Evolutionary conservation across 2,329 filamentous ascomycete genomes (phyloP).

Genomic region (Akanthomyces uredinophilus): DNA sequence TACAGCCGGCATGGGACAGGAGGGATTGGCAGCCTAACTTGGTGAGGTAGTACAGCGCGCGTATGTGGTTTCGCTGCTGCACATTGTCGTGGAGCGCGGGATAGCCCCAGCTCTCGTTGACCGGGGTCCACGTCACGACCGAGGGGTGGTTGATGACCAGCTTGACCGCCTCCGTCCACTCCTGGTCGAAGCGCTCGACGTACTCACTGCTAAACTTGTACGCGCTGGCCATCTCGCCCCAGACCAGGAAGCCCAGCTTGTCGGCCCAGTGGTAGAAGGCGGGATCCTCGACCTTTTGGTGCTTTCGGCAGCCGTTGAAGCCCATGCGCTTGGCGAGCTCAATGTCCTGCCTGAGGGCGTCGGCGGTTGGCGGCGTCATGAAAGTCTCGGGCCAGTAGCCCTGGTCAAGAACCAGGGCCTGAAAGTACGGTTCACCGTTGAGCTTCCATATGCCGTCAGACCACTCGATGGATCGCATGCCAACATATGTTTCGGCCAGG

Average conservation of each 20-base stretch:
- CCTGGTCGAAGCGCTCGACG: slow-evolving; percentile 54
- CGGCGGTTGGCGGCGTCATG: slow-evolving; percentile 49
- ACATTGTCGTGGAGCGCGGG: slow-evolving; percentile 49
- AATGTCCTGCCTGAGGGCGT: slow-evolving; percentile 47
- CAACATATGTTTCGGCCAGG: slow-evolving; percentile 53
- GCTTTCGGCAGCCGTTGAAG: slow-evolving; percentile 60
- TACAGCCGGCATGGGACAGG: no score
- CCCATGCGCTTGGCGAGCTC: slow-evolving; percentile 54
- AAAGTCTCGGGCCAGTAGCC: slow-evolving; percentile 59
- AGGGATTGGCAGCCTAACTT: slow-evolving; percentile 42
- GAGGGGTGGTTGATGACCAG: slow-evolving; percentile 62
- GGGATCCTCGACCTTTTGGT: slow-evolving; percentile 60
- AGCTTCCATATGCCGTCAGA: slow-evolving; percentile 54
- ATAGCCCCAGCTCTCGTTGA: slow-evolving; percentile 62
- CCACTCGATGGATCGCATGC: slow-evolving; percentile 59
- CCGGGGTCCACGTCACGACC: slow-evolving; percentile 61
- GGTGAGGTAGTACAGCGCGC: slow-evolving; percentile 58
- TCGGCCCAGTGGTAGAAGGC: slow-evolving; percentile 58
- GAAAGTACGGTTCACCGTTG: slow-evolving; percentile 55
- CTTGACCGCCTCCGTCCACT: slow-evolving; percentile 59
- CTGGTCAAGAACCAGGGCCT: slow-evolving; percentile 55
- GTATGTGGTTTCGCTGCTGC: slow-evolving; percentile 59
- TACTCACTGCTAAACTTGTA: slow-evolving; percentile 58
- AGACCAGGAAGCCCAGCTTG: slow-evolving; percentile 55
- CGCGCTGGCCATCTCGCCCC: slow-evolving; percentile 61